Percentiles rank a stretch among this genome's conserved stretches.
Evolutionary conservation across 306 rosid genomes (phyloP).

Genomic region (Pyrus betulifolia): DNA sequence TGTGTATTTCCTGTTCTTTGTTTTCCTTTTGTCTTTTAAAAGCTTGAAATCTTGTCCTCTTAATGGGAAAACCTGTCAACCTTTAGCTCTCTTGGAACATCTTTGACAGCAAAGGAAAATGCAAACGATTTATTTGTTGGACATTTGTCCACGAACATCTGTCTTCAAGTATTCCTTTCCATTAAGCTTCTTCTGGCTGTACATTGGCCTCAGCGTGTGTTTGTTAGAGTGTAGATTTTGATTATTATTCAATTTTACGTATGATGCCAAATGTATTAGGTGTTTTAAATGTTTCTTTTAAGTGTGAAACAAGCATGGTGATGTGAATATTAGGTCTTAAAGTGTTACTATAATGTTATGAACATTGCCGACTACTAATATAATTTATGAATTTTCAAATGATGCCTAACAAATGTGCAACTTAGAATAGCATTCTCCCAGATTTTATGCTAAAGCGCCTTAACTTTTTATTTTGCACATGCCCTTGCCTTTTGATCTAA

Average conservation of each 20-base stretch:
- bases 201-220: background rate
- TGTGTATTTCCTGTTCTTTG: background rate
- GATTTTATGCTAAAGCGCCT: background rate
- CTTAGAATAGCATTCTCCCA: background rate
- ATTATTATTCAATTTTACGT: background rate
- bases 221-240: background rate
- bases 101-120: background rate
- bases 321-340: background rate
- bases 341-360: background rate
- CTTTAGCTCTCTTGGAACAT: background rate
- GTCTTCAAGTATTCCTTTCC: background rate
- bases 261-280: background rate
- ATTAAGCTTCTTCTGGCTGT: background rate
- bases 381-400: background rate
- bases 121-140: background rate
- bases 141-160: background rate
- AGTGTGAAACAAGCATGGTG: background rate
- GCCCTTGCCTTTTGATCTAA: slow-evolving; percentile 18
- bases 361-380: background rate
- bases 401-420: background rate
- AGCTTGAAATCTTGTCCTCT: background rate
- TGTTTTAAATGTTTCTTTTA: background rate
- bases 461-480: background rate
- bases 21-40: background rate
- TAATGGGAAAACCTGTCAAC: background rate